These are phyloP conservation scores for Boehmeria nivea DNA, from an alignment of 306 rosid genomes.

Conservation along the genomic window DNA sequence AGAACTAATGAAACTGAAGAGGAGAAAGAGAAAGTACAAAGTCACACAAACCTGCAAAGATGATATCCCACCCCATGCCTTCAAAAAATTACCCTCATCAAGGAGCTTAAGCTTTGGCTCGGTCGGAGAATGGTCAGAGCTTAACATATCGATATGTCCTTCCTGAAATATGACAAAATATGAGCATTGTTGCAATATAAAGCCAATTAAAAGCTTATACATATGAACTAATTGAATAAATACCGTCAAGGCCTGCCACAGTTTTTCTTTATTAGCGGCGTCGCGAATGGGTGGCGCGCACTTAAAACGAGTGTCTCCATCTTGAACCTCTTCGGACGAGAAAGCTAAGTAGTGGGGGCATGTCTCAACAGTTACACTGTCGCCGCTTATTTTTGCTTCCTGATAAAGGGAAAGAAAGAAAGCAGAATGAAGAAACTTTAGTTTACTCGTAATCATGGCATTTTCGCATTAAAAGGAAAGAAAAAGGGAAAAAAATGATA, in stretches of 20 bases:
- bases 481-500: too few species aligned
- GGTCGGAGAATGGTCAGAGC: conserved; percentile 91
- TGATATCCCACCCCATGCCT: conserved; percentile 96
- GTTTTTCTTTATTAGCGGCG: conserved; percentile 61
- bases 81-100: conserved; percentile 74
- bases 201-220: neutral
- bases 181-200: neutral
- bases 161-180: conserved; percentile 34
- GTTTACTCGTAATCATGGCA: too few species aligned
- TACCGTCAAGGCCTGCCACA: conserved; percentile 83
- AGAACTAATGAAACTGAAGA: neutral
- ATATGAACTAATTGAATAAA: neutral
- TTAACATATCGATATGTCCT: conserved; percentile 75
- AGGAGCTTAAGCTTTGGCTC: conserved; percentile 81
- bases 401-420: conserved; percentile 18
- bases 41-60: conserved; percentile 76
- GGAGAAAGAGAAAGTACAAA: neutral
- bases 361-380: conserved; percentile 82
- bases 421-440: neutral
- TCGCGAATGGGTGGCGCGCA: conserved; percentile 94
- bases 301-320: conserved; percentile 84
- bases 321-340: conserved; percentile 66
- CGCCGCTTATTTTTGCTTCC: conserved; percentile 78
- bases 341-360: conserved; percentile 89
- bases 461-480: too few species aligned